These are phyloP conservation scores for Kazachstania taianensis DNA, from an alignment of 805 yeast species.

Conservation along the genomic window DNA sequence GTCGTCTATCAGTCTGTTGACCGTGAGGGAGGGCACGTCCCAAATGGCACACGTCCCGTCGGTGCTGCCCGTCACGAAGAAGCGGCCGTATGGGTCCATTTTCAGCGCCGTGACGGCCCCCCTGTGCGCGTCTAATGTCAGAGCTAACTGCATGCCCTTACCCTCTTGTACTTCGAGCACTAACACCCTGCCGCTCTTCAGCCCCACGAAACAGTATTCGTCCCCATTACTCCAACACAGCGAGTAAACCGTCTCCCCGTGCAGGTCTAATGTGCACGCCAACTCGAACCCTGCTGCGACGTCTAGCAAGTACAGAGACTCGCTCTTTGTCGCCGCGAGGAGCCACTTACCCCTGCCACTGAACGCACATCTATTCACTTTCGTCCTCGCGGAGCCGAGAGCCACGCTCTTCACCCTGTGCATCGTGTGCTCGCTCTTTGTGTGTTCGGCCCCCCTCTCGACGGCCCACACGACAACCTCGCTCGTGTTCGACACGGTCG, in stretches of 20 bases:
- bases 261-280: conserved; percentile 5
- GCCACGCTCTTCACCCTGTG: conserved; percentile 12
- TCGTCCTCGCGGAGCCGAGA: conserved; percentile 8
- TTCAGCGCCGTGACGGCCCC: conserved; percentile 38
- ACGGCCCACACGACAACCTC: conserved; percentile 19
- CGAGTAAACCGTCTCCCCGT: conserved; percentile 23
- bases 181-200: conserved; percentile 37
- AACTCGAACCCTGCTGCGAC: conserved; percentile 26
- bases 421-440: conserved; percentile 7
- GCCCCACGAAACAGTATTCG: conserved; percentile 36
- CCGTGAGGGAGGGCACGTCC: conserved; percentile 14
- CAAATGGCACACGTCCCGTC: conserved; percentile 23
- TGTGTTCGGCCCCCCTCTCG: conserved; percentile 8
- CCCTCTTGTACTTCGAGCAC: conserved; percentile 12
- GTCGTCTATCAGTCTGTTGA: conserved; percentile 11
- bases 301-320: conserved; percentile 31
- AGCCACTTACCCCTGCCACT: conserved; percentile 40
- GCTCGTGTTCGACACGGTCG: conserved; percentile 16
- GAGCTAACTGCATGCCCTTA: conserved; percentile 4
- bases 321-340: conserved; percentile 34
- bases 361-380: conserved; percentile 24
- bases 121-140: conserved; percentile 36
- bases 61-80: conserved; percentile 40
- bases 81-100: conserved; percentile 44
- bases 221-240: conserved; percentile 28